A percentile compares a stretch with the other conserved stretches of the same genome.
Conservation (phyloP, 257 asterid species). For the Fraxinus cuspidata region DNA sequence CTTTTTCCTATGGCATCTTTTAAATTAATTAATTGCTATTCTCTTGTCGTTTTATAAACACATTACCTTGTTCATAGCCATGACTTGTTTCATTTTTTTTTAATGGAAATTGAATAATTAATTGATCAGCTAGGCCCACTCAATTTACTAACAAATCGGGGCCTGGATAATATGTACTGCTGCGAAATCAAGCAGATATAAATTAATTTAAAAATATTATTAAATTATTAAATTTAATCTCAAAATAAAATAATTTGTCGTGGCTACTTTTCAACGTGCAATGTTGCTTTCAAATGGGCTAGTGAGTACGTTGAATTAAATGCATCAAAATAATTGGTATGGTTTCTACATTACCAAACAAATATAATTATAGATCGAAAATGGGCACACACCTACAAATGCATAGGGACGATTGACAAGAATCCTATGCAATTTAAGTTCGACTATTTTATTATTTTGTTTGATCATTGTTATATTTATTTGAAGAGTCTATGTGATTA, state of each 20-base stretch:
- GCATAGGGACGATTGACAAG: too few species aligned
- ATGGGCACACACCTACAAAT: too few species aligned
- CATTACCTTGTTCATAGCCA: background rate
- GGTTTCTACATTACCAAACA: conserved; percentile 29
- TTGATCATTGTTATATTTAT: too few species aligned
- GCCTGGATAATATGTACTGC: conserved; percentile 33
- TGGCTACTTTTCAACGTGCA: conserved; percentile 42
- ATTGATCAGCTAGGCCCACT: conserved; percentile 4
- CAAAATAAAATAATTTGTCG: background rate
- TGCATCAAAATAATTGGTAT: conserved; percentile 26
- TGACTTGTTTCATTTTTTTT: too few species aligned
- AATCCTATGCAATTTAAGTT: too few species aligned
- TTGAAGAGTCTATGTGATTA: too few species aligned
- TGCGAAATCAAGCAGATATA: conserved; percentile 18
- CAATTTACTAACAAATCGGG: conserved; percentile 18
- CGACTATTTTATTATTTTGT: too few species aligned
- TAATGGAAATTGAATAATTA: background rate
- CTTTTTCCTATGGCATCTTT: background rate
- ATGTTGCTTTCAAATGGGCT: conserved; percentile 28
- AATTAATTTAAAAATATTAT: background rate
- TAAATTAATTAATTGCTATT: too few species aligned
- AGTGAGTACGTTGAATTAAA: conserved; percentile 12
- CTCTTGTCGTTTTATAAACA: background rate
- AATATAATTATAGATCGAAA: background rate
- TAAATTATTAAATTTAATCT: background rate